Conservation (phyloP, 176 grass and related monocot species). For the Oryza glumipatula region DNA sequence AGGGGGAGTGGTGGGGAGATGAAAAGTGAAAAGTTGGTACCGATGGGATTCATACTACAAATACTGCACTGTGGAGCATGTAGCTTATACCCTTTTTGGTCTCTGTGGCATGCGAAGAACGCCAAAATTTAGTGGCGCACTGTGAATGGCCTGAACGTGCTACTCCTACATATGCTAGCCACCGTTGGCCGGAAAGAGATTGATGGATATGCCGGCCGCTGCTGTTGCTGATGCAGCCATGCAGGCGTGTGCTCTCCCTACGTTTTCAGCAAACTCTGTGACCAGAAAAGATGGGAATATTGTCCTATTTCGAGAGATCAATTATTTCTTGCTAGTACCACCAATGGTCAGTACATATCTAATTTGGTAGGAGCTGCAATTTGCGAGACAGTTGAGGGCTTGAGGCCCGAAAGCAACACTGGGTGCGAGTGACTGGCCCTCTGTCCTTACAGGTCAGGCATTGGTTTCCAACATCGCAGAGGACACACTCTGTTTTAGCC, state of each 20-base stretch:
- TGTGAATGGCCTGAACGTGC: neutral
- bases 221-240: neutral
- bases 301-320: neutral
- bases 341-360: neutral
- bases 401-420: neutral
- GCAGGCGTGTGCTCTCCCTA: neutral
- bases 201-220: neutral
- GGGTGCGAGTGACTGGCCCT: neutral
- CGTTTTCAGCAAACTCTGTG: neutral
- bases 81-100: no score
- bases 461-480: neutral
- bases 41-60: no score
- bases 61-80: no score
- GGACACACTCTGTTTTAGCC: neutral
- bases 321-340: neutral
- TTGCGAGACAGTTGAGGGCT: neutral
- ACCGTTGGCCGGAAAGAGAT: neutral
- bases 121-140: neutral
- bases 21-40: no score
- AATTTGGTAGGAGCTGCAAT: neutral
- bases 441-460: neutral
- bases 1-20: no score
- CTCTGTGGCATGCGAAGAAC: no score
- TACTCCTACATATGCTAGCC: neutral
- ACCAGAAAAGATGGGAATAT: neutral